These are phyloP conservation scores for Neocatenulostroma microsporum DNA, from an alignment of 2,329 filamentous ascomycete genomes.

Conservation along the genomic window DNA sequence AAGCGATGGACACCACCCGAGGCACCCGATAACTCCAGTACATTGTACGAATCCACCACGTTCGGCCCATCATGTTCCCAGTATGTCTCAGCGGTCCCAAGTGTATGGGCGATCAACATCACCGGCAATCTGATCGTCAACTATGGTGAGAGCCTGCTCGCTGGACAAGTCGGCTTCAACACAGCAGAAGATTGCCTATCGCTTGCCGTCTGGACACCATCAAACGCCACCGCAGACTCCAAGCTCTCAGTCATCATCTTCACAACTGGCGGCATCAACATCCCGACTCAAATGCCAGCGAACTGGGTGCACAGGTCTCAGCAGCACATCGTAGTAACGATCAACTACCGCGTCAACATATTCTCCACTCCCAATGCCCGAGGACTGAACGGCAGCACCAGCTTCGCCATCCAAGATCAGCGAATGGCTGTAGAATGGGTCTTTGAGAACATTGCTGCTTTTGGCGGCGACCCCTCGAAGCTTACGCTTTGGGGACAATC, in stretches of 20 bases:
- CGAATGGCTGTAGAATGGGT: slow-evolving; percentile 40
- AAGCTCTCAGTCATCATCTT: slow-evolving; percentile 40
- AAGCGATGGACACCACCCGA: slow-evolving; percentile 4
- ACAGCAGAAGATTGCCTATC: slow-evolving; percentile 40
- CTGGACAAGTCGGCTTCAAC: slow-evolving; percentile 2
- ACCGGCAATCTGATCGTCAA: slow-evolving; percentile 9
- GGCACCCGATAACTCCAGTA: background rate
- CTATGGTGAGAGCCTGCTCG: slow-evolving; percentile 8
- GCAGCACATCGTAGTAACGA: slow-evolving; percentile 43
- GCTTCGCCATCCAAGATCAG: slow-evolving; percentile 38
- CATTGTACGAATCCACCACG: background rate
- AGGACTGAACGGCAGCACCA: slow-evolving; percentile 28
- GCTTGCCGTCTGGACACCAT: slow-evolving; percentile 40
- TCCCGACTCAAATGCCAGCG: slow-evolving; percentile 38
- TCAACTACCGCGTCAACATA: slow-evolving; percentile 44
- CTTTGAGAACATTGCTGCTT: slow-evolving; percentile 37
- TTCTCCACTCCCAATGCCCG: slow-evolving; percentile 2
- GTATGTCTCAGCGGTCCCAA: background rate
- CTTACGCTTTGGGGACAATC: slow-evolving; percentile 44
- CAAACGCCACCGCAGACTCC: slow-evolving; percentile 19
- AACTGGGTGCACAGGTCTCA: slow-evolving; percentile 33
- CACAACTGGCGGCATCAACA: slow-evolving; percentile 39
- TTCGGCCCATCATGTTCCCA: background rate
- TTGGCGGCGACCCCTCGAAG: slow-evolving; percentile 41
- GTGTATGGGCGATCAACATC: slow-evolving; percentile 4